Evolutionary conservation across 176 grass and related monocot species (phyloP), one percentile per base, ranked within the genome.

Genomic region (Oryza longistaminata): DNA sequence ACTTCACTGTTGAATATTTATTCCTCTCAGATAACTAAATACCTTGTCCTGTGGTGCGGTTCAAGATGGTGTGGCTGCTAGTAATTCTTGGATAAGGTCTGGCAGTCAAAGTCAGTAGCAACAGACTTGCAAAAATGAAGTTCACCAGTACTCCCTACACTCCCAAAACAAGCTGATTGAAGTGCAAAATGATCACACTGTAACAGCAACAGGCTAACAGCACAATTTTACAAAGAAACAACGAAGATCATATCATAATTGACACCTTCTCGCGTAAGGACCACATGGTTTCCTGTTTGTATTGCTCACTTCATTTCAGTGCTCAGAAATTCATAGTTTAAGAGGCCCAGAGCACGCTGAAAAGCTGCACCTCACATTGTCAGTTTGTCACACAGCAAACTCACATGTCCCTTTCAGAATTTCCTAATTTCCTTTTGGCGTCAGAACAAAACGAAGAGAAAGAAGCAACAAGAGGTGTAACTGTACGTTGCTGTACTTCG

Each of bases 361-460:
- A 34, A 34, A 31, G 31, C 25, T 52, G 68, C 85, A 42, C 17
- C 26, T 4, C 19, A 64, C 16, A 44, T 17, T 3, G 8, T 43
- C 42, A 43, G 42, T 43, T 43, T 10, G 42, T 73, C 25, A 31
- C 26, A 34, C 86, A 34, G 79, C 79, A 33, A 15, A 61, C 34
- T 61, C 65, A 45, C 61, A 67, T 70, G 70, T 85, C 82, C 27
- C 70, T 85, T 40, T 85, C 82, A 61, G 82, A 76, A 81, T 81
- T 85, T 27, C 77, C 53, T 67, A 76, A 81, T 81, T 85, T 27
- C 77, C 53, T 67, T 24, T 37, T 17, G n/a, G 82, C 70, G 8
- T 89, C 76, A 15, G 82, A 89, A 85, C 82, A 89, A 89, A 52
- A 81, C 46, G 64, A 72, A 66, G 68, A 17, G 52, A 58, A 9